Base-by-base conservation (phyloP, 2,329 filamentous ascomycete genomes). In the Claviceps digitariae region DNA sequence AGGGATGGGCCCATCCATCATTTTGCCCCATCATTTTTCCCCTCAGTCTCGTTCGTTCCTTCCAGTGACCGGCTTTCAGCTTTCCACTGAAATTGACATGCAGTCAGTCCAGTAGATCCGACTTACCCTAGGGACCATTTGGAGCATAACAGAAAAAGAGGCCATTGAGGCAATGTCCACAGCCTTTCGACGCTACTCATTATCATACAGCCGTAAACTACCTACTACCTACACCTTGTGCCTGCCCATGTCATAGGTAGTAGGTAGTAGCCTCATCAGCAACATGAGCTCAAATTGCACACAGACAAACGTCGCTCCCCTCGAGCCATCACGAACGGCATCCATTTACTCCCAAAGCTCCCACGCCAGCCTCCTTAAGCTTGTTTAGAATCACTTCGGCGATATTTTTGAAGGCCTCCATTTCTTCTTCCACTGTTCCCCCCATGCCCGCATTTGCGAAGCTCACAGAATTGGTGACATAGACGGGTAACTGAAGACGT, bases 351-450 rank as follows among this genome's bases (percentile, higher is more conserved):
- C 45, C 52, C 10, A 51, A 9, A 4, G 50, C 51, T 20, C 48
- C 58, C 40, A 55, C 12, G 4, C 57, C 59, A 1, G 59, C 52
- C 17, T 58, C 51, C 48, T 59, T 57, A 13, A 71, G 62, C 53
- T 59, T 62, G 15, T 57, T 62, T 7, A 68, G 57, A 21, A 90
- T 78, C 48, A 86, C 79, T 55, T 86, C 78, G 34, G 90, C 82
- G 43, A 95, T 81, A 58, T 77, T 78, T 62, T 79, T 82, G 61
- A 96, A 84, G 0, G 86, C 88, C 64, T 91, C 89, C 82, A 96
- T 90, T 71, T 97, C 91, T 73, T 97, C 93, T 64, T 96, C 90
- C 7, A 91, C 81, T 0, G 82, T 86, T 21, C 89, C 86, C 10
- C 89, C 89, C 62, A 90, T 79, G 2, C 84, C 86, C 6, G 83